These are phyloP conservation scores for Ettlia oleoabundans DNA, from an alignment of 139 green algal genomes.

Conservation along the genomic window DNA sequence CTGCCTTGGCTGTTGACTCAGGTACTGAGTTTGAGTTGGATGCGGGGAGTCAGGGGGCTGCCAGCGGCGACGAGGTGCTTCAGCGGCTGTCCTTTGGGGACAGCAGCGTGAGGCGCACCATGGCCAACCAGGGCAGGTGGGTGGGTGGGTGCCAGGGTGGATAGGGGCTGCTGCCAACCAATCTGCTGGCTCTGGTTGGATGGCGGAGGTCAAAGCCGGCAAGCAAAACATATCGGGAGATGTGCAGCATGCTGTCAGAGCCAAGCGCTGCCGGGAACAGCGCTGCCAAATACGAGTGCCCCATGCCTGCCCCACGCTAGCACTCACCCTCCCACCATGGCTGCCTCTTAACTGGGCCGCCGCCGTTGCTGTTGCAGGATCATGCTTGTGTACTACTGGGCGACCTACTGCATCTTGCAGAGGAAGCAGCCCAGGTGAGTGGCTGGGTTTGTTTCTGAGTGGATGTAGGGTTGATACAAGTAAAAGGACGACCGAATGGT, in stretches of 20 bases:
- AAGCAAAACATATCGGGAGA: too few relatives aligned
- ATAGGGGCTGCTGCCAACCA: neutral
- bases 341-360: neutral
- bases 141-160: neutral
- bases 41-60: conserved; percentile 44
- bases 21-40: conserved; percentile 29
- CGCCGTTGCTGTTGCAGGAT: conserved; percentile 35
- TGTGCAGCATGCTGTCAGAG: too few relatives aligned
- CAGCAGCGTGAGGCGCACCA: conserved; percentile 40
- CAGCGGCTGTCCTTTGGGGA: conserved; percentile 68
- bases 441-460: conserved; percentile 24
- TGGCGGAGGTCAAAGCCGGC: neutral
- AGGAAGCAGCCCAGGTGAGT: conserved; percentile 64
- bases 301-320: too few relatives aligned
- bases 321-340: neutral
- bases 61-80: conserved; percentile 68
- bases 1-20: neutral
- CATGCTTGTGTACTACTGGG: conserved; percentile 76
- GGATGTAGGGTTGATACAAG: neutral
- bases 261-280: too few relatives aligned
- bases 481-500: neutral
- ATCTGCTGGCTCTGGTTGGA: neutral
- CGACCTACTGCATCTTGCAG: conserved; percentile 69
- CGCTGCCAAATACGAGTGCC: too few relatives aligned
- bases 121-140: conserved; percentile 49